Base-by-base conservation (phyloP, 2,329 filamentous ascomycete species). In the Penicillium sp. region DNA sequence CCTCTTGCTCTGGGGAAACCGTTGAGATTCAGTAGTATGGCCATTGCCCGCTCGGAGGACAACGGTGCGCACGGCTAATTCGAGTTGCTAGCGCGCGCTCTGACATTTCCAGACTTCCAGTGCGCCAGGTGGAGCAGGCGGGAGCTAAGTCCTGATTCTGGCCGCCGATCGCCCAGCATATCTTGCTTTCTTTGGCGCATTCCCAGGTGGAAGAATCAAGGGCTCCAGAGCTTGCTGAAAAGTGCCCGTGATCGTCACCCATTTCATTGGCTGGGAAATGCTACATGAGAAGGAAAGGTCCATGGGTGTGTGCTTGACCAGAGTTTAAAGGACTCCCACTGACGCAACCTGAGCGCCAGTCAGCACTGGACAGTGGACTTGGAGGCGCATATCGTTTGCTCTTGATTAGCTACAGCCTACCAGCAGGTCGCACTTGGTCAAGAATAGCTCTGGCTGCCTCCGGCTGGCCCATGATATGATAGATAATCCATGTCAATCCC, bases 71-170 rank as follows among this genome's bases (percentile, higher is more conserved):
- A 25, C 11, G 34, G 38, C 31, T 37, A 28, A 25, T 7, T 55
- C 15, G 25, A 37, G 31, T 38, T 14, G 31, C 10, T 39, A 57
- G n/a, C 41, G 39, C 22, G 41, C 22, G 20, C 47, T 52, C 54
- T 57, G 59, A 60, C 54, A 35, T 48, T 47, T 38, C 52, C 17
- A 37, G 25, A 35, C 43, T 47, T 38, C 52, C 17, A 37, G 25
- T 34, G 45, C 45, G 28, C 55, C 35, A 59, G 60, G 66, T 67
- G 66, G 66, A 61, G 56, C 54, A 34, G 20, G 41, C 51, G 59
- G 59, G 50, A 61, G 62, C 59, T 51, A 64, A 66, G 59, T 54
- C 63, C 54, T 63, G 63, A 59, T 64, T 66, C 60, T 64, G 64
- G 58, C 38, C 38, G 54, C 54, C 48, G 63, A 67, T 63, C 64